A percentile compares a stretch with the other conserved stretches of the same genome.
Conservation (phyloP, 371 early-diverging fungal genomes). For the Synchytrium microbalum region DNA sequence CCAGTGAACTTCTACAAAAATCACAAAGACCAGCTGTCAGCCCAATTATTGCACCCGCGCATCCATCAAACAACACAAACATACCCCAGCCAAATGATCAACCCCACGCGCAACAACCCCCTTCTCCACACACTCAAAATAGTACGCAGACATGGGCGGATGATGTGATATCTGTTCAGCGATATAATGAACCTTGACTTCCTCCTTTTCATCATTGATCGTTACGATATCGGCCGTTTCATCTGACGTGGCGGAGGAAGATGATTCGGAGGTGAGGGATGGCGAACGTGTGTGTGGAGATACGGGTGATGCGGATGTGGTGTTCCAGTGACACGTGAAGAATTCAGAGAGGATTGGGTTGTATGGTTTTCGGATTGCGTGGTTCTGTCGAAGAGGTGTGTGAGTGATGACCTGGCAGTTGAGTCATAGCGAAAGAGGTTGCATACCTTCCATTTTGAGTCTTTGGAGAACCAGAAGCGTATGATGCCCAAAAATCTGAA, state of each 20-base stretch:
- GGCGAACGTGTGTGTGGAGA: background rate
- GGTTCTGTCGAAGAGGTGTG: slow-evolving; percentile 17
- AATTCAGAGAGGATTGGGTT: slow-evolving; percentile 91
- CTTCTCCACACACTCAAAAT: slow-evolving; percentile 73
- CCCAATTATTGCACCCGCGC: too few relatives aligned
- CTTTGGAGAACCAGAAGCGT: slow-evolving; percentile 62
- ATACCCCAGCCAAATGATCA: slow-evolving; percentile 69
- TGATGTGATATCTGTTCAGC: slow-evolving; percentile 94
- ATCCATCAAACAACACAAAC: too few relatives aligned
- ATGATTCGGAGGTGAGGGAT: background rate
- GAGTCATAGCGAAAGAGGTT: too few relatives aligned
- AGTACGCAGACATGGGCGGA: slow-evolving; percentile 87
- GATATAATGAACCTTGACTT: slow-evolving; percentile 52
- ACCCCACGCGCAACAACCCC: slow-evolving; percentile 74
- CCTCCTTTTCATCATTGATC: background rate
- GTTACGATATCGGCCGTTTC: background rate
- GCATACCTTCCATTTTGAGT: too few relatives aligned
- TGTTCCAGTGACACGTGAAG: slow-evolving; percentile 70
- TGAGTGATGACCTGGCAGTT: background rate
- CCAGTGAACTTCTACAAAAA: slow-evolving; percentile 84
- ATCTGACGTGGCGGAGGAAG: background rate
- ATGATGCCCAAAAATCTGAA: slow-evolving; percentile 50
- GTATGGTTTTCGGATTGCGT: slow-evolving; percentile 93
- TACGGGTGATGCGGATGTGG: slow-evolving; percentile 13
- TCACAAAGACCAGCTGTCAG: too few relatives aligned